phyloP scores from a whole-genome alignment of 768 basidiomycete species.

The Rhodocollybia butyracea region DNA sequence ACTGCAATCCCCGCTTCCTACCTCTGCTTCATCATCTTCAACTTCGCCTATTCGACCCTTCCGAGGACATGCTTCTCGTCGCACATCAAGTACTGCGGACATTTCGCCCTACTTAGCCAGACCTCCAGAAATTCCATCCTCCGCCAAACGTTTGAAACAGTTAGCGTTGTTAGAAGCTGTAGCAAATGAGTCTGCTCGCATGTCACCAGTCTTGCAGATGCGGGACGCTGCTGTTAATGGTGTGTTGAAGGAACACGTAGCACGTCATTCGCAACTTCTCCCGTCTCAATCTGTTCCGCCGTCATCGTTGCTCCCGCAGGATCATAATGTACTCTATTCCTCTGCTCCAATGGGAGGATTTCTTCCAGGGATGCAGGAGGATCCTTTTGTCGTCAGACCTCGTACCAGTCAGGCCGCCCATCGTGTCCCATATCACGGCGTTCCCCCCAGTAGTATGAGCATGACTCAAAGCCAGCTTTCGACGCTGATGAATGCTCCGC shows the following conservation, averaged over 20 bases:
- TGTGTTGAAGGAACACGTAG: not conserved
- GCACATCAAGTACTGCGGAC: constrained; percentile 53
- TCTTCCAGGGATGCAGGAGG: constrained; percentile 9
- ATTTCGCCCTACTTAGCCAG: constrained; percentile 68
- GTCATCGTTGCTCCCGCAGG: not conserved
- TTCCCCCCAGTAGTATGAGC: constrained; percentile 35
- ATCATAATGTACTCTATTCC: constrained; percentile 3
- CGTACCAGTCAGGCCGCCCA: constrained; percentile 44
- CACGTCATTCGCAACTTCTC: not conserved
- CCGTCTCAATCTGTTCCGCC: constrained; percentile 9
- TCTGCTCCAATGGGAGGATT: not conserved
- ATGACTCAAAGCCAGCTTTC: constrained; percentile 52
- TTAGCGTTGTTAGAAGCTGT: constrained; percentile 69
- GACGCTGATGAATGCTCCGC: constrained; percentile 37
- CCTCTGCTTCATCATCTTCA: constrained; percentile 12
- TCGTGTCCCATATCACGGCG: constrained; percentile 15
- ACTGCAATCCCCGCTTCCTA: not conserved
- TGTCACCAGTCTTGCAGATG: constrained; percentile 40
- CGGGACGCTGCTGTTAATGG: constrained; percentile 12
- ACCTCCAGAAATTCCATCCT: constrained; percentile 48
- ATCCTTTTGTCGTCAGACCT: constrained; percentile 45
- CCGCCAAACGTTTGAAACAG: constrained; percentile 65
- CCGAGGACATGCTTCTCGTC: constrained; percentile 26
- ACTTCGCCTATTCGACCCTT: constrained; percentile 14
- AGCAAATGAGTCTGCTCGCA: constrained; percentile 68